Base-by-base conservation (phyloP, 2,329 filamentous ascomycete genomes). In the Phoma sp. region DNA sequence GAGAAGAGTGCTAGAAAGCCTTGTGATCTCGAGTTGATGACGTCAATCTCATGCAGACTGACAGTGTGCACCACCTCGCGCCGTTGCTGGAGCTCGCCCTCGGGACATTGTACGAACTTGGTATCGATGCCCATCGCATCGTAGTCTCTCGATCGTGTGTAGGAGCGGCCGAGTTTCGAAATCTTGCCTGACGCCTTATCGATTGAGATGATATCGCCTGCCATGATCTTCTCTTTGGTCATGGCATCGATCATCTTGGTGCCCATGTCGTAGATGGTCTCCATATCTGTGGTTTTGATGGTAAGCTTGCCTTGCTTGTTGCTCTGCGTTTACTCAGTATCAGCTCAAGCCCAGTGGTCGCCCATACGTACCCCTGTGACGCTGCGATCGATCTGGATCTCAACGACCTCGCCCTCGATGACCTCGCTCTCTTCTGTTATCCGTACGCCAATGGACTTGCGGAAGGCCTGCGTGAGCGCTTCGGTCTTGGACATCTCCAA, bases 171-270 rank as follows among this genome's bases (percentile, higher is more conserved):
- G 18, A 99, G 85, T 78, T 98, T 99, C 48, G 92, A 96, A 74
- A 99, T 98, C 78, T 97, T 96, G 62, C 95, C 95, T 2, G 92
- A 96, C 0, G 93, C 93, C 80, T 99, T 99, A 82, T 99, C 95
- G 67, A 99, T 98, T 52, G 91, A 96, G 69, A 99, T 96, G 64
- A 99, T 95, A 74, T 99, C 95, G 67, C 95, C 95, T 4, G 95
- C 95, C 88, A 98, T 96, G 62, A 99, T 92, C 69, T 96, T 93
- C 81, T 99, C 95, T 79, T 98, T 98, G 64, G 93, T 97, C 92
- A 99, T 97, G 62, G 92, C 92, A 74, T 99, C 95, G 64, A 99
- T 99, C 95, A 99, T 98, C 80, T 98, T 98, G 64, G 90, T 93
- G 62, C 95, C 95, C 93, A 99, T 97, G 71, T 99, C 95, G 80